These are phyloP conservation scores for Paramyrothecium roridum DNA, from an alignment of 2,329 filamentous ascomycete genomes.

Conservation along the genomic window DNA sequence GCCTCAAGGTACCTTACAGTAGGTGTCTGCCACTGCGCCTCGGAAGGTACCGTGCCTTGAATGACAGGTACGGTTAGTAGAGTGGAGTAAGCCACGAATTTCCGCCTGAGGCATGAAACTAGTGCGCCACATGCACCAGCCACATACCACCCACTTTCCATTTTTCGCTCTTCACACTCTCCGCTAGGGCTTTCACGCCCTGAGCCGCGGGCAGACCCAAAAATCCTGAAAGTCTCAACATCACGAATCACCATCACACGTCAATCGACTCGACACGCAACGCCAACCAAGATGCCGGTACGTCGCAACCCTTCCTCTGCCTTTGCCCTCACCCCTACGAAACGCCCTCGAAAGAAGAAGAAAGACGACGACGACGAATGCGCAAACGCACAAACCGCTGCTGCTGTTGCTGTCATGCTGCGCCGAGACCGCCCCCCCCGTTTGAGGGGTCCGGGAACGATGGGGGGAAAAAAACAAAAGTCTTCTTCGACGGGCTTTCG, in stretches of 20 bases:
- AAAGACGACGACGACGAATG: slow-evolving; percentile 1
- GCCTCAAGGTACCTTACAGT: neutral
- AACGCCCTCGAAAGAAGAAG: too few species aligned
- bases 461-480: neutral
- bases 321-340: slow-evolving; percentile 1
- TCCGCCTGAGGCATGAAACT: slow-evolving; percentile 11
- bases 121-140: slow-evolving; percentile 12
- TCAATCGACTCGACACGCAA: slow-evolving; percentile 33
- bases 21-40: too few species aligned
- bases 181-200: slow-evolving; percentile 36
- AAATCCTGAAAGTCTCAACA: slow-evolving; percentile 28
- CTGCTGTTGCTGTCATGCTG: neutral
- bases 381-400: neutral
- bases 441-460: too few species aligned
- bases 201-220: slow-evolving; percentile 25
- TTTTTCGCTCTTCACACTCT: slow-evolving; percentile 4
- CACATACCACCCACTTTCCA: slow-evolving; percentile 12
- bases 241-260: slow-evolving; percentile 25
- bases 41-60: too few species aligned
- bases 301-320: slow-evolving; percentile 16
- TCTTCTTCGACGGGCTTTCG: neutral
- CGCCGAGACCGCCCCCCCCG: neutral
- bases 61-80: neutral
- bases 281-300: slow-evolving; percentile 40
- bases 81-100: neutral